Conservation (phyloP, 495 filamentous ascomycete genomes). For the Talaromyces borbonicus region DNA sequence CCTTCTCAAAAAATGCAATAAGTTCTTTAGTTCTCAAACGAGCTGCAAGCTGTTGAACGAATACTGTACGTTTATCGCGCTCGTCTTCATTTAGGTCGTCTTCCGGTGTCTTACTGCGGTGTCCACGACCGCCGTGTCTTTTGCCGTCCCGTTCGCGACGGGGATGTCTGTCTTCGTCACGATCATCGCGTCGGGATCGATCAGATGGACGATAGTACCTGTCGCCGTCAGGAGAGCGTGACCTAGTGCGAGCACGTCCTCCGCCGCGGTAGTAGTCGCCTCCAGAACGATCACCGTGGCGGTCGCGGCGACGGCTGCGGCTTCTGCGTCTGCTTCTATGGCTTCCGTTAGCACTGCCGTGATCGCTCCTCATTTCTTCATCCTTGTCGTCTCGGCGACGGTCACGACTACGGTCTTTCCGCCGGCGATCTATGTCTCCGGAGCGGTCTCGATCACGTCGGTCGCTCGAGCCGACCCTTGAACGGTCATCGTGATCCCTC, state of each 20-base stretch:
- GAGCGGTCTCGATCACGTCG: constrained; percentile 46
- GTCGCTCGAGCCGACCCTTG: constrained; percentile 46
- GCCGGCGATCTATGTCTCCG: constrained; percentile 51
- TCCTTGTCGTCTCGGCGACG: constrained; percentile 61
- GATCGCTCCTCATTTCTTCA: constrained; percentile 65
- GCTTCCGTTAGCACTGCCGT: constrained; percentile 71
- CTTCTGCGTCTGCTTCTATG: constrained; percentile 77
- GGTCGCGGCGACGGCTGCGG: constrained; percentile 71
- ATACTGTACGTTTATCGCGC: constrained; percentile 91
- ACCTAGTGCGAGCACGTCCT: constrained; percentile 59
- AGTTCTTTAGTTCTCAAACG: constrained; percentile 88
- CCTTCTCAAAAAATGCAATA: constrained; percentile 91
- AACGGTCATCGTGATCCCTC: constrained; percentile 46
- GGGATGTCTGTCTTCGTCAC: constrained; percentile 39
- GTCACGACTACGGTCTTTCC: constrained; percentile 53
- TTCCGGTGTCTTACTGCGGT: constrained; percentile 40
- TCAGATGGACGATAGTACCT: constrained; percentile 70
- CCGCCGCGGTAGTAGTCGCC: constrained; percentile 68
- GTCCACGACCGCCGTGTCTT: constrained; percentile 40
- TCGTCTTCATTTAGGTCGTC: constrained; percentile 85
- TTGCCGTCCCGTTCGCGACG: constrained; percentile 48
- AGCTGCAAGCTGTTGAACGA: constrained; percentile 94
- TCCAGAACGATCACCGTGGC: constrained; percentile 47
- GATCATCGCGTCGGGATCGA: constrained; percentile 42
- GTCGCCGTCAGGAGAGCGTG: constrained; percentile 62